Evolutionary conservation across 345 rosid species (phyloP).

Genomic region (Citrus medica): DNA sequence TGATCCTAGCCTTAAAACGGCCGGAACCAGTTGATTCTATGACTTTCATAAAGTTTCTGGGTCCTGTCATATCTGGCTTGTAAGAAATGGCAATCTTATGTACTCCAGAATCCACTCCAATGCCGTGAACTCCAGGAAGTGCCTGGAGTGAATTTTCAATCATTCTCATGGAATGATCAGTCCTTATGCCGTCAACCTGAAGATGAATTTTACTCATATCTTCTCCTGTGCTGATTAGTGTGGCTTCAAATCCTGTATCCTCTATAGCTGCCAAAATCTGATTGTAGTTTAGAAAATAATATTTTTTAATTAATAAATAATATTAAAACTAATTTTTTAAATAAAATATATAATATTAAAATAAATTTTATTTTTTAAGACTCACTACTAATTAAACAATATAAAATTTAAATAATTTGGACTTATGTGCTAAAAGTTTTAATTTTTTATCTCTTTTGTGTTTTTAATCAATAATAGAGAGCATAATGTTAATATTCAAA

Average conservation of each 20-base stretch:
- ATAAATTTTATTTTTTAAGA: too few relatives aligned
- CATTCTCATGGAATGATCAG: slow-evolving; percentile 44
- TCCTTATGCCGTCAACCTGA: slow-evolving; percentile 60
- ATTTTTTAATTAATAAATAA: too few relatives aligned
- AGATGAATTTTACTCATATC: slow-evolving; percentile 70
- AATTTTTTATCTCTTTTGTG: too few relatives aligned
- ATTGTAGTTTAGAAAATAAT: slow-evolving; percentile 22
- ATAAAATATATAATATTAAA: too few relatives aligned
- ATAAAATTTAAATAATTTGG: too few relatives aligned
- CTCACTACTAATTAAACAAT: too few relatives aligned
- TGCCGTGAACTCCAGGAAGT: slow-evolving; percentile 73
- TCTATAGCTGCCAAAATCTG: slow-evolving; percentile 48
- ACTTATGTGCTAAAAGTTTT: too few relatives aligned
- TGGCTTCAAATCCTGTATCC: slow-evolving; percentile 67
- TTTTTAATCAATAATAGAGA: too few relatives aligned
- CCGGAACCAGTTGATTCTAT: slow-evolving; percentile 80
- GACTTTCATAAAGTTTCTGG: slow-evolving; percentile 64
- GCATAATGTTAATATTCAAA: too few relatives aligned
- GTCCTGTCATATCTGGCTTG: slow-evolving; percentile 70
- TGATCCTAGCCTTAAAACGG: slow-evolving; percentile 60
- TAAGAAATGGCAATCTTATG: slow-evolving; percentile 62
- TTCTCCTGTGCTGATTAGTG: slow-evolving; percentile 68
- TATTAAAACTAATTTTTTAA: too few relatives aligned
- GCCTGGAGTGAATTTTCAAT: slow-evolving; percentile 68
- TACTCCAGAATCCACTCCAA: slow-evolving; percentile 27